Conservation (phyloP, 148 eudicot genomes). For the Amaranthus hypochondriacus region DNA sequence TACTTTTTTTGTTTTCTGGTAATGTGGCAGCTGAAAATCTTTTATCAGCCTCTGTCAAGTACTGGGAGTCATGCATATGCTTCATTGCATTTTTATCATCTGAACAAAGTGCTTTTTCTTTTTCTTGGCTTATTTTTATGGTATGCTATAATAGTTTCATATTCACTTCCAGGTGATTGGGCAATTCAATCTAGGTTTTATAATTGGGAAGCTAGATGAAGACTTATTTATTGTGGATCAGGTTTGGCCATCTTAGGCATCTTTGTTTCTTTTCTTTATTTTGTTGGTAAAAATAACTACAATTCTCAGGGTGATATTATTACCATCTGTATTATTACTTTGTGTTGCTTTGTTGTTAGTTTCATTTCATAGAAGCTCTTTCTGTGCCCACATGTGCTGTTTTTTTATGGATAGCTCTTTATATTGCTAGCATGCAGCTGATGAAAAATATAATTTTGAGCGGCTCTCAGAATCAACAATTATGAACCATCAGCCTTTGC, state of each 20-base stretch:
- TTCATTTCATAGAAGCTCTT: background rate
- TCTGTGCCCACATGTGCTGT: background rate
- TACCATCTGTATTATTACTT: background rate
- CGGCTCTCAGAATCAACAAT: conserved; percentile 67
- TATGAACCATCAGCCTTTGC: conserved; percentile 91
- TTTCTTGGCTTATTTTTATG: background rate
- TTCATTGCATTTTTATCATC: background rate
- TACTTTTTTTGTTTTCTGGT: background rate
- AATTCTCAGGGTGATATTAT: background rate
- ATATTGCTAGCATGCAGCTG: conserved; percentile 87
- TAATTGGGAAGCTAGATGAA: conserved; percentile 78
- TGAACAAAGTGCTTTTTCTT: background rate
- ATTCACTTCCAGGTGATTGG: conserved; percentile 58
- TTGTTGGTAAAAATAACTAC: background rate
- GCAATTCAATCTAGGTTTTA: conserved; percentile 95
- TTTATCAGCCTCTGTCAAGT: background rate
- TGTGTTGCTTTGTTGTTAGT: conserved; percentile 1
- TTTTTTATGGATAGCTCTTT: conserved; percentile 8
- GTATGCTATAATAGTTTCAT: background rate
- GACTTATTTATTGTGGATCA: conserved; percentile 96
- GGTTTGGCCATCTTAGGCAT: conserved; percentile 26
- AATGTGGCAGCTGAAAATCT: background rate
- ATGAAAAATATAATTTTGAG: conserved; percentile 95
- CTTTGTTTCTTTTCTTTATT: background rate
- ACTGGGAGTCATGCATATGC: background rate